Evolutionary conservation across 108 stramenopile species (phyloP), one percentile per base, ranked within the genome.

Genomic region (Fragilariopsis cylindrus): DNA sequence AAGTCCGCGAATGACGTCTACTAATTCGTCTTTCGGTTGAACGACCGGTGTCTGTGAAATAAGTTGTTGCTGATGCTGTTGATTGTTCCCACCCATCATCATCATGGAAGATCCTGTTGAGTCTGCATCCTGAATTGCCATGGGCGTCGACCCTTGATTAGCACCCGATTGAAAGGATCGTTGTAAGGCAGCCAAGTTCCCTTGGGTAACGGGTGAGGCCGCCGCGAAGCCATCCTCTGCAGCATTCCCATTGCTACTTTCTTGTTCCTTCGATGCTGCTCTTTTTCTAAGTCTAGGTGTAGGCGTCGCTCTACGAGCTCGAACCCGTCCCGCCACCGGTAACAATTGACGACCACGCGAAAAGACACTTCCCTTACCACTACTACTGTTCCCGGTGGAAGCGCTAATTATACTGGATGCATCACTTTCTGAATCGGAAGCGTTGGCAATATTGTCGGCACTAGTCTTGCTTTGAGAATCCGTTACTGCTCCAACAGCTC

Each of bases 21-120:
- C 84, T 44, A 94, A 65, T 68, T 94, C 92, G 71, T 94, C 92
- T 69, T 92, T 94, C 12, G 93, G 89, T 81, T 84, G 84, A 40
- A 73, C 50, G 39, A 58, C 70, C 45, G 55, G 70, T 0, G 70
- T 56, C 56, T 55, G 40, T 21, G 45, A 50, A 0, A 68, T 18
- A 21, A 76, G 43, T 58, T 72, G 73, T 39, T 70, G 74, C 75
- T 76, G 78, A 6, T 71, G 53, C 48, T 57, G 60, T 43, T 62
- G 56, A 30, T 30, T 30, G 30, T 30, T 30, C 30, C 11, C 71
- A 30, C 4, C 30, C 30, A 30, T 30, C 30, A 30, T 30, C 30
- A 30, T 30, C 30, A 30, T 30, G 30, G 30, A 30, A 44, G 13
- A 12, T 6, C 40, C 42, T 5, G 4, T 62, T 5, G 57, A 46